Evolutionary conservation across 1,284 basidiomycete genomes (phyloP).

Genomic region (Blastosporella zonata): DNA sequence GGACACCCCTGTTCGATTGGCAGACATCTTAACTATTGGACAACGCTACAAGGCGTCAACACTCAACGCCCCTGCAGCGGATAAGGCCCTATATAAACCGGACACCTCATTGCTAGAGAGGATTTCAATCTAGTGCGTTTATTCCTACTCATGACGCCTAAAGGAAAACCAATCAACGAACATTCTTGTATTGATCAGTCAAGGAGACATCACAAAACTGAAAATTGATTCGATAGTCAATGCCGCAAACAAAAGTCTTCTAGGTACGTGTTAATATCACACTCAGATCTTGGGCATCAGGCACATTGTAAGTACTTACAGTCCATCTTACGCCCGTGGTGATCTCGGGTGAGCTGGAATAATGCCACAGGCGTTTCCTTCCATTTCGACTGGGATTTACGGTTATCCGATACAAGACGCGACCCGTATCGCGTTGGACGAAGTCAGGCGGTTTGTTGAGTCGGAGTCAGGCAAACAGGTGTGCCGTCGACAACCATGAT

Average conservation of each 20-base stretch:
- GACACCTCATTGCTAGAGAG: slow-evolving; percentile 42
- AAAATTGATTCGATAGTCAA: slow-evolving; percentile 83
- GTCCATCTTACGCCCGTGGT: not conserved
- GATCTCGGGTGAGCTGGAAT: not conserved
- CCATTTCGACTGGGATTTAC: slow-evolving; percentile 79
- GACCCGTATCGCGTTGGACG: slow-evolving; percentile 64
- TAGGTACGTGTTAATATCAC: slow-evolving; percentile 46
- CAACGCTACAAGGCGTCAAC: slow-evolving; percentile 43
- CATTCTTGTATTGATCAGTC: slow-evolving; percentile 37
- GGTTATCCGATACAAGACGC: slow-evolving; percentile 75
- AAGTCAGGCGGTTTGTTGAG: slow-evolving; percentile 58
- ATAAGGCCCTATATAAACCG: slow-evolving; percentile 34
- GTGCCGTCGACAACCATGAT: slow-evolving; percentile 14
- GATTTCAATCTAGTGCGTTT: slow-evolving; percentile 62
- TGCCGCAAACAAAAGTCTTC: slow-evolving; percentile 76
- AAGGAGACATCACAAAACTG: slow-evolving; percentile 76
- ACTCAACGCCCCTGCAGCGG: slow-evolving; percentile 27
- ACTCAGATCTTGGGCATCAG: too few relatives aligned
- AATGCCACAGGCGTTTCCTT: slow-evolving; percentile 65
- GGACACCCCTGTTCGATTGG: slow-evolving; percentile 28
- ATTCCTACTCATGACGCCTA: not conserved
- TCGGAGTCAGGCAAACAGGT: slow-evolving; percentile 49
- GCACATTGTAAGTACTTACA: slow-evolving; percentile 53
- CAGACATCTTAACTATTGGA: slow-evolving; percentile 50
- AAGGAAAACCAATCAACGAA: not conserved